These are phyloP conservation scores for Microdochium paspali DNA, from an alignment of 2,329 filamentous ascomycete species.

Conservation along the genomic window DNA sequence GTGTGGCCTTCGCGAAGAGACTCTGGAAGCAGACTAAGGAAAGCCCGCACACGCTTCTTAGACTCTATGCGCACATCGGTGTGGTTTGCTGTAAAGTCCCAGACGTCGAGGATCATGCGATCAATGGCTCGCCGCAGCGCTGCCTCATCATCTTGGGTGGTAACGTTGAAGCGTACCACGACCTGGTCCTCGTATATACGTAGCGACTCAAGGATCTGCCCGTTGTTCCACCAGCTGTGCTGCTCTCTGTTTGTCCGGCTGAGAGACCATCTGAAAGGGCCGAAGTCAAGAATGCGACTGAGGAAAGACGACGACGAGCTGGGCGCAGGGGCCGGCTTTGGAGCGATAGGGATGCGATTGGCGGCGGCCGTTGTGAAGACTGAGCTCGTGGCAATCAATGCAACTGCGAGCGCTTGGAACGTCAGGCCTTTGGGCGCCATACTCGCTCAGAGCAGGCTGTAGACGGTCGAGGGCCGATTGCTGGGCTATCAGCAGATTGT, in stretches of 20 bases:
- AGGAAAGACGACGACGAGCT: constrained; percentile 15
- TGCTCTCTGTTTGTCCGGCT: constrained; percentile 7
- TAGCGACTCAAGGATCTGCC: constrained; percentile 20
- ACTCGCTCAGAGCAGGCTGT: not conserved
- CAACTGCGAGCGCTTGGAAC: not conserved
- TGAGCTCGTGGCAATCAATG: not conserved
- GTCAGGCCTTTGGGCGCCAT: not conserved
- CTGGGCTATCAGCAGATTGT: not conserved
- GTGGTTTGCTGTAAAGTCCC: constrained; percentile 73
- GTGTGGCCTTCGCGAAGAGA: constrained; percentile 64
- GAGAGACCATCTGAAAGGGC: constrained; percentile 7
- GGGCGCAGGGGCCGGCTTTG: not conserved
- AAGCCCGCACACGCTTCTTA: constrained; percentile 65
- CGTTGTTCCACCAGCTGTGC: constrained; percentile 14
- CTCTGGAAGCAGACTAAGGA: constrained; percentile 68
- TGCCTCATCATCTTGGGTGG: constrained; percentile 55
- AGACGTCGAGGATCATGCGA: constrained; percentile 77
- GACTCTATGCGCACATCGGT: constrained; percentile 70
- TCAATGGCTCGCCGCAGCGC: constrained; percentile 65
- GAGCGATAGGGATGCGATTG: not conserved
- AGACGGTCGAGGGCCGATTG: not conserved
- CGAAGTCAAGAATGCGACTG: constrained; percentile 13
- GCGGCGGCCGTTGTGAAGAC: not conserved
- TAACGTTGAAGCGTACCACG: constrained; percentile 83
- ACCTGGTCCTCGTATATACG: constrained; percentile 65